Evolutionary conservation across 208 protist species (phyloP).

Genomic region (Borovskyia barvae): DNA sequence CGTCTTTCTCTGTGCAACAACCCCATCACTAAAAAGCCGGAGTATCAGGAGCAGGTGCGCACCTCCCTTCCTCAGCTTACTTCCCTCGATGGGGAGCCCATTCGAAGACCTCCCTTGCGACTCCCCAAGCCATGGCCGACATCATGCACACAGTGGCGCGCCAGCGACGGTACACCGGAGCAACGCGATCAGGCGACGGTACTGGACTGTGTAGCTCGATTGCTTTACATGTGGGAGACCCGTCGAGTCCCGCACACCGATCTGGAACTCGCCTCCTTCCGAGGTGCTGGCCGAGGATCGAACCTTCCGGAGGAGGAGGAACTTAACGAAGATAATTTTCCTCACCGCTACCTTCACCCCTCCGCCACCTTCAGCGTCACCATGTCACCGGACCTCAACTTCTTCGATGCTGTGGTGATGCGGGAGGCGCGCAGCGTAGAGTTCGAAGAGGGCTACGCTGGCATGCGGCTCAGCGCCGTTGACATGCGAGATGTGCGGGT

Average conservation of each 20-base stretch:
- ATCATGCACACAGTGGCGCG: conserved; percentile 30
- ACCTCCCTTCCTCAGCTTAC: conserved; percentile 69
- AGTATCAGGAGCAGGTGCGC: conserved; percentile 86
- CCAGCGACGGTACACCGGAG: neutral
- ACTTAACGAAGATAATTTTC: conserved; percentile 81
- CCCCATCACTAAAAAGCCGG: conserved; percentile 83
- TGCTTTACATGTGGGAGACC: conserved; percentile 79
- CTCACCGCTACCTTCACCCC: conserved; percentile 79
- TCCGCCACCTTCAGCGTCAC: conserved; percentile 61
- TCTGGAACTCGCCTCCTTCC: conserved; percentile 25
- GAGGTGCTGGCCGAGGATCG: neutral
- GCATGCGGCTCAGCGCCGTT: conserved; percentile 65
- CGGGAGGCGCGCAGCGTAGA: conserved; percentile 52
- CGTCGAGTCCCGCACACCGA: conserved; percentile 68
- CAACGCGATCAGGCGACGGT: conserved; percentile 28
- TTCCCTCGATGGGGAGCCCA: conserved; percentile 70
- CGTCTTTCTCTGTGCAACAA: conserved; percentile 73
- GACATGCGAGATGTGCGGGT: conserved; percentile 65
- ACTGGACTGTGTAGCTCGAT: conserved; percentile 50
- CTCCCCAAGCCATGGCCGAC: conserved; percentile 48
- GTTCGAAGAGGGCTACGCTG: conserved; percentile 42
- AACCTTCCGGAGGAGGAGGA: conserved; percentile 61
- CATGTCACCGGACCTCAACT: conserved; percentile 32
- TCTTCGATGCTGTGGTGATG: conserved; percentile 59
- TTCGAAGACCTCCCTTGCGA: conserved; percentile 70